A percentile compares a stretch with the other conserved stretches of the same genome.
These are phyloP conservation scores for Aspergillus sclerotiicarbonarius DNA, from an alignment of 495 filamentous ascomycete genomes.

Conservation along the genomic window DNA sequence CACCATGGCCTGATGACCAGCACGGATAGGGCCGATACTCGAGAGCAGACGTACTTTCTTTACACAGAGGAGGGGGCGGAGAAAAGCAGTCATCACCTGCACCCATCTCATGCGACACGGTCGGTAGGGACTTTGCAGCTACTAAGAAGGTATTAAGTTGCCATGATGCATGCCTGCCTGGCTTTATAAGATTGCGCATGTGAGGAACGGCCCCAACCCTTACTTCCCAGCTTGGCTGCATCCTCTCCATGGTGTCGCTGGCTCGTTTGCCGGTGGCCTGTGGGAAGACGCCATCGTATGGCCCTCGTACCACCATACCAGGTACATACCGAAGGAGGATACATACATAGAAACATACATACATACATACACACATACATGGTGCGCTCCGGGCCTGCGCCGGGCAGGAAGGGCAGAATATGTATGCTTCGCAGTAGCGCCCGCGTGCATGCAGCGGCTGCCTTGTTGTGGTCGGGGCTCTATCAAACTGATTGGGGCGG, in stretches of 20 bases:
- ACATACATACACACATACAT: neutral
- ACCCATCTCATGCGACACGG: neutral
- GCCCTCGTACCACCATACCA: neutral
- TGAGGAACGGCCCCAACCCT: conserved; percentile 3
- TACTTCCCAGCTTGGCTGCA: conserved; percentile 3
- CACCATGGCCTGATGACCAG: conserved; percentile 1
- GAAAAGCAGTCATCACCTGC: neutral
- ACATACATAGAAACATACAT: neutral
- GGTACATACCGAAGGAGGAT: neutral
- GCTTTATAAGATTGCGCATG: conserved; percentile 3
- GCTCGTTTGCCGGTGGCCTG: neutral
- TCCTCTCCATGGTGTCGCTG: neutral
- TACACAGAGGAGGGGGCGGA: neutral
- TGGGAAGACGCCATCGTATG: neutral
- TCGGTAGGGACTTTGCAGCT: neutral
- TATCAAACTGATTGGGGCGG: neutral
- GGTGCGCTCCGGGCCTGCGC: neutral
- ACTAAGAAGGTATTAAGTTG: neutral
- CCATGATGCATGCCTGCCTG: neutral
- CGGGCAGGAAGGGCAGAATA: conserved; percentile 6
- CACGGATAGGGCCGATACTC: neutral
- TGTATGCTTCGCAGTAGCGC: conserved; percentile 22
- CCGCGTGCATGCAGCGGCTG: conserved; percentile 21
- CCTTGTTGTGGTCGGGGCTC: conserved; percentile 1
- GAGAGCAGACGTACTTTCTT: neutral